Conservation (phyloP, 73 alveolate species). For the Paramecium pentaurelia region DNA sequence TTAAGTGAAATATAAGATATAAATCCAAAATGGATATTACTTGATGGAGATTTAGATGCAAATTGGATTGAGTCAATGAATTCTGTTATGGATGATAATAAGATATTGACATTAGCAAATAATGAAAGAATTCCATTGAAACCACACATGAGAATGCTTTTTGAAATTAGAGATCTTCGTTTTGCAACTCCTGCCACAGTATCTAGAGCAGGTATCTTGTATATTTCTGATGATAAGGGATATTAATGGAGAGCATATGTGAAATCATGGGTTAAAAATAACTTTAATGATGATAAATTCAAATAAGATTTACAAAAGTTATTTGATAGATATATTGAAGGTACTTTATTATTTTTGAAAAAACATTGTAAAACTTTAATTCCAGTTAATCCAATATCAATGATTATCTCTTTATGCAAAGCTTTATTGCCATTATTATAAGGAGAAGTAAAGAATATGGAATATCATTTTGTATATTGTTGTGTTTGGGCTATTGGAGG, state of each 20-base stretch:
- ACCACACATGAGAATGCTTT: slow-evolving; percentile 99
- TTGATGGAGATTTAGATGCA: slow-evolving; percentile 99
- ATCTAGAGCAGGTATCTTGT: slow-evolving; percentile 99
- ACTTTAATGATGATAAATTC: slow-evolving; percentile 71
- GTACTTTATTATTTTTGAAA: slow-evolving; percentile 76
- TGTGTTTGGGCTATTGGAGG: slow-evolving; percentile 99
- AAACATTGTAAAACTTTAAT: slow-evolving; percentile 88
- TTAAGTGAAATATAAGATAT: slow-evolving; percentile 95
- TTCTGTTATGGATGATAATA: slow-evolving; percentile 99
- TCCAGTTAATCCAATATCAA: slow-evolving; percentile 90
- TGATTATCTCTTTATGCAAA: slow-evolving; percentile 91
- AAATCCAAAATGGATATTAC: slow-evolving; percentile 98
- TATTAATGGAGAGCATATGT: slow-evolving; percentile 92
- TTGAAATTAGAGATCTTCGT: slow-evolving; percentile 99
- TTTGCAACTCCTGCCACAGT: slow-evolving; percentile 99
- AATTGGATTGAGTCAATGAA: slow-evolving; percentile 99
- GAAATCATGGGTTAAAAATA: slow-evolving; percentile 89
- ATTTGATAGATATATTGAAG: slow-evolving; percentile 86
- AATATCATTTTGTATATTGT: slow-evolving; percentile 96
- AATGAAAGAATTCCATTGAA: slow-evolving; percentile 99
- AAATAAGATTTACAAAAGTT: slow-evolving; percentile 68
- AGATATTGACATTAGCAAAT: slow-evolving; percentile 79
- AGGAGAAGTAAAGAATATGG: slow-evolving; percentile 92
- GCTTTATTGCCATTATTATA: slow-evolving; percentile 91
- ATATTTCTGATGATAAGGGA: slow-evolving; percentile 93